Base-by-base conservation (phyloP, 768 basidiomycete species). In the Trametes sanguinea region DNA sequence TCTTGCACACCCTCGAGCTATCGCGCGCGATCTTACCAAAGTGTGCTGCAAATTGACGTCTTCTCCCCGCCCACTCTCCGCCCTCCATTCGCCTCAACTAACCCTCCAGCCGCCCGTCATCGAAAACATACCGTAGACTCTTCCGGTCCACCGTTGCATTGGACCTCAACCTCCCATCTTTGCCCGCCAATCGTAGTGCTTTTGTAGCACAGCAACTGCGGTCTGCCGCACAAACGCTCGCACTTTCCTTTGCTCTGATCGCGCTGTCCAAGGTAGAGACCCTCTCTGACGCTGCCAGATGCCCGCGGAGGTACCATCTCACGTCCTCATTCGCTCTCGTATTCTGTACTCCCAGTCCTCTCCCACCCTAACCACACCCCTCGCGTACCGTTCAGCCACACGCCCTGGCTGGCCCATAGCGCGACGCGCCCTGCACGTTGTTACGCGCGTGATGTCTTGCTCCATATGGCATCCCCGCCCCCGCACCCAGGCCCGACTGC, bases 401-500 rank as follows among this genome's bases (percentile, higher is more conserved):
- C 22, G 22, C 22, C 22, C 22, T 22, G 22, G 22, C 22, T 22
- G 22, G 22, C 22, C 16, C 37, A n/a, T 48, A 44, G 22, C 29
- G 56, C 10, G 47, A 30, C 46, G 56, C 44, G 44, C 54, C 9
- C 44, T 22, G 17, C 22, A 50, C 13, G 2, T 22, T 2, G 42
- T 52, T 51, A 50, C 50, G 57, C 43, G 40, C 50, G 50, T 45
- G 43, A 59, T 52, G 13, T 6, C 50, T 30, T 48, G 17, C 42
- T 33, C 32, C 22, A 22, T 22, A 51, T 44, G 47, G 57, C 57
- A 59, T n/a, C 50, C 57, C 57, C 57, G 50, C 57, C 50, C 57
- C 57, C 32, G 57, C 57, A 1, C 42, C 51, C 14, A 17, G 50
- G 16, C 8, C 11, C 51, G 33, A 17, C 39, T 35, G 27, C 40